Evolutionary conservation across 306 rosid species (phyloP).

Genomic region (Vachellia collinsii): DNA sequence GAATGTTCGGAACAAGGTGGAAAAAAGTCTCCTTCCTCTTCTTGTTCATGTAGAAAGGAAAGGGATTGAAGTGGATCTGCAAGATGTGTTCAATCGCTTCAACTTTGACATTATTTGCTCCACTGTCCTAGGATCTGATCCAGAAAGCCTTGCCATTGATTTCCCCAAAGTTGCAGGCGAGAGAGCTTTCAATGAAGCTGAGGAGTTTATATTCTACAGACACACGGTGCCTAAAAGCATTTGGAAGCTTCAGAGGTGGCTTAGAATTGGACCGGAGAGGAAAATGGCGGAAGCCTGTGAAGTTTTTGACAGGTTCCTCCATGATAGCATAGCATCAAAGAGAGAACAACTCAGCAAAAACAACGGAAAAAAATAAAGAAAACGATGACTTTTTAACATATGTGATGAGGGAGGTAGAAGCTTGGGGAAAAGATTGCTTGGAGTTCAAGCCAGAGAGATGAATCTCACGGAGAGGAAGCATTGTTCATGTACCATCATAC

Average conservation of each 20-base stretch:
- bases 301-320: neutral
- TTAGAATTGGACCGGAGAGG: slow-evolving; percentile 35
- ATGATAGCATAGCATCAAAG: neutral
- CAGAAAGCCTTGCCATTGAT: slow-evolving; percentile 19
- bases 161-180: slow-evolving; percentile 25
- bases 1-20: too few species aligned
- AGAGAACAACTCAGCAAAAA: neutral
- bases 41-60: neutral
- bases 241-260: slow-evolving; percentile 43
- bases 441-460: too few species aligned
- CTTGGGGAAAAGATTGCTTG: neutral
- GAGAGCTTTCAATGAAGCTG: neutral
- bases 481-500: too few species aligned
- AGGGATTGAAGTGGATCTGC: neutral
- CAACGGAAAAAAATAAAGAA: neutral
- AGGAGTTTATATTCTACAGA: slow-evolving; percentile 17
- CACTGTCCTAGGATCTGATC: neutral
- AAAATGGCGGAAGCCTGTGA: slow-evolving; percentile 4
- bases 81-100: too few species aligned
- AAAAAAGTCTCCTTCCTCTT: neutral
- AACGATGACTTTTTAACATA: neutral
- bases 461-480: too few species aligned
- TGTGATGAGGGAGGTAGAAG: neutral
- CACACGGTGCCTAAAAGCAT: slow-evolving; percentile 25
- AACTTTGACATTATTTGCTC: neutral